phyloP scores from a whole-genome alignment of 2,329 filamentous ascomycete genomes.

The Incumbomyces lentus region DNA sequence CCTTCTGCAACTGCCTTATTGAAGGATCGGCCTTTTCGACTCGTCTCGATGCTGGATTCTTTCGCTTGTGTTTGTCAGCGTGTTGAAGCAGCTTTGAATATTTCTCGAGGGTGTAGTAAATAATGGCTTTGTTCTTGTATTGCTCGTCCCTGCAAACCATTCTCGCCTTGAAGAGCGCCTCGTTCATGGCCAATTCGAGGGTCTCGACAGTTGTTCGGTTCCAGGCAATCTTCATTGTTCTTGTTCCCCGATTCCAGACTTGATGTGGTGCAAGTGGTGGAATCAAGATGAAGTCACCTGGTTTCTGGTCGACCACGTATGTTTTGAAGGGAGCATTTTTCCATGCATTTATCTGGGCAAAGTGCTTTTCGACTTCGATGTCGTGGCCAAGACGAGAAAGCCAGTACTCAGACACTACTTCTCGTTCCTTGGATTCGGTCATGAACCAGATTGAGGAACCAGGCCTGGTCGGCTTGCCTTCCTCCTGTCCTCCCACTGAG shows the following conservation, averaged over 20 bases:
- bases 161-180: slow-evolving; percentile 78
- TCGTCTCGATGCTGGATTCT: slow-evolving; percentile 26
- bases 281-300: slow-evolving; percentile 86
- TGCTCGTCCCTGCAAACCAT: slow-evolving; percentile 95
- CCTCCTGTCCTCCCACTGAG: slow-evolving; percentile 52
- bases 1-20: slow-evolving; percentile 61
- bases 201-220: slow-evolving; percentile 92
- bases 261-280: slow-evolving; percentile 91
- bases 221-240: slow-evolving; percentile 97
- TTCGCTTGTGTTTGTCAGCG: slow-evolving; percentile 45
- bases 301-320: slow-evolving; percentile 81
- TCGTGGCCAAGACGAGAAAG: slow-evolving; percentile 87
- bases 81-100: slow-evolving; percentile 55
- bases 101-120: slow-evolving; percentile 76
- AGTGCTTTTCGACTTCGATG: slow-evolving; percentile 93
- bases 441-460: slow-evolving; percentile 98
- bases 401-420: slow-evolving; percentile 87
- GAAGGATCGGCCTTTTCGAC: slow-evolving; percentile 35
- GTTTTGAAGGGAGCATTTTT: slow-evolving; percentile 88
- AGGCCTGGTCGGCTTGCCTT: slow-evolving; percentile 60
- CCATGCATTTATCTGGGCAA: slow-evolving; percentile 91
- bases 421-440: slow-evolving; percentile 89
- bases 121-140: slow-evolving; percentile 96
- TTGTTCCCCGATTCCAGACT: slow-evolving; percentile 93
- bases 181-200: slow-evolving; percentile 70